phyloP scores from a whole-genome alignment of 2,329 filamentous ascomycete genomes.

The Apiospora saccharicola region DNA sequence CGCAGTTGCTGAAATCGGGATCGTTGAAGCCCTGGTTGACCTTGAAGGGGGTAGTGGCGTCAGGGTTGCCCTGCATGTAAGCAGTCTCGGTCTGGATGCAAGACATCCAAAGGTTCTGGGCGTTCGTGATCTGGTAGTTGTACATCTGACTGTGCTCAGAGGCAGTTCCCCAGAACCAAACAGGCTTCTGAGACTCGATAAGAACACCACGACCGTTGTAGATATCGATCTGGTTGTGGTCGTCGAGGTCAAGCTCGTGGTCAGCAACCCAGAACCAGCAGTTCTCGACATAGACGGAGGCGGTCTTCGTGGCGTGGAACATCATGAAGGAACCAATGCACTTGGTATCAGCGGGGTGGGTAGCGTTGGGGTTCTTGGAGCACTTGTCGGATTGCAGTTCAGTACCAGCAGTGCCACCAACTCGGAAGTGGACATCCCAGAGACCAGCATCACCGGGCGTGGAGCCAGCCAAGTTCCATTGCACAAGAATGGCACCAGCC shows the following conservation, averaged over 20 bases:
- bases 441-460: constrained; percentile 76
- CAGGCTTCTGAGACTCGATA: constrained; percentile 78
- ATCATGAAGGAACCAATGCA: constrained; percentile 80
- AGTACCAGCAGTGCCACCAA: constrained; percentile 87
- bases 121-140: constrained; percentile 85
- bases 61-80: constrained; percentile 85
- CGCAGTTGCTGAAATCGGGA: constrained; percentile 72
- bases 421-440: constrained; percentile 96
- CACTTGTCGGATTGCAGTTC: constrained; percentile 82
- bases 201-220: constrained; percentile 87
- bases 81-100: constrained; percentile 91
- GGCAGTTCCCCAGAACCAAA: constrained; percentile 84
- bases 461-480: constrained; percentile 83
- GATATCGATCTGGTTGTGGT: constrained; percentile 82
- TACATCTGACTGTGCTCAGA: constrained; percentile 72
- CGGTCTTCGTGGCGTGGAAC: constrained; percentile 67
- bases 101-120: constrained; percentile 81
- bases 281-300: constrained; percentile 85
- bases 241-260: constrained; percentile 81
- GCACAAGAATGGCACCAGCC: constrained; percentile 86
- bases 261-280: constrained; percentile 91
- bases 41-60: constrained; percentile 71
- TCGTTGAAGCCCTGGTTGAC: constrained; percentile 66
- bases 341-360: constrained; percentile 66
- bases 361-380: constrained; percentile 73